A percentile compares a stretch with the other conserved stretches of the same genome.
phyloP scores from a whole-genome alignment of 495 filamentous ascomycete species.

The Lophium mytilinum region DNA sequence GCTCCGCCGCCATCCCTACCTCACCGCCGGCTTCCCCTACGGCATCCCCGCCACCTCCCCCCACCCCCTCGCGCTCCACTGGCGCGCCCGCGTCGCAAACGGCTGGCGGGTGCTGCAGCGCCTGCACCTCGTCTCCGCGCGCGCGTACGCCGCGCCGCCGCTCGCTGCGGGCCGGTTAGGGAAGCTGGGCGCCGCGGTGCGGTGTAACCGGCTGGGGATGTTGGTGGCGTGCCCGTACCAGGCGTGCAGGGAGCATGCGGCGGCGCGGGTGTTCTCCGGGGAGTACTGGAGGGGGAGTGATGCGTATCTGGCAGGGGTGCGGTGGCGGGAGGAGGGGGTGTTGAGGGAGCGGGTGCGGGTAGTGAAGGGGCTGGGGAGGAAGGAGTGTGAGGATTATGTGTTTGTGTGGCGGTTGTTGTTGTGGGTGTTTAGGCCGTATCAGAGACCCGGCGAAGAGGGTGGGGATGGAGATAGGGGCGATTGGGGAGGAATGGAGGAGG shows the following conservation, averaged over 20 bases:
- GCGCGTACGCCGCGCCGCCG: background rate
- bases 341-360: background rate
- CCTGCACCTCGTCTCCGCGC: slow-evolving; percentile 1
- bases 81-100: background rate
- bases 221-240: background rate
- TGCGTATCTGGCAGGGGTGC: background rate
- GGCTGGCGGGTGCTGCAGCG: slow-evolving; percentile 1
- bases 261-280: background rate
- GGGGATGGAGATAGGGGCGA: background rate
- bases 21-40: slow-evolving; percentile 3
- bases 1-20: background rate
- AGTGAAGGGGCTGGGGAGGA: background rate
- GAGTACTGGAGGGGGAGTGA: background rate
- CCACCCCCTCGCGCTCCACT: background rate
- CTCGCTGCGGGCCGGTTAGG: background rate
- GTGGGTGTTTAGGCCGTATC: slow-evolving; percentile 6
- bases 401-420: slow-evolving; percentile 1
- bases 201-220: background rate
- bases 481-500: background rate
- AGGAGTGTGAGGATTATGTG: slow-evolving; percentile 1
- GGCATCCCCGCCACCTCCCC: background rate
- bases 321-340: background rate
- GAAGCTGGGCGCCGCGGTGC: background rate
- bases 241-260: slow-evolving; percentile 1
- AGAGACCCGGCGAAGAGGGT: background rate